These are phyloP conservation scores for Naganishia onofrii DNA, from an alignment of 768 basidiomycete species.

Conservation along the genomic window DNA sequence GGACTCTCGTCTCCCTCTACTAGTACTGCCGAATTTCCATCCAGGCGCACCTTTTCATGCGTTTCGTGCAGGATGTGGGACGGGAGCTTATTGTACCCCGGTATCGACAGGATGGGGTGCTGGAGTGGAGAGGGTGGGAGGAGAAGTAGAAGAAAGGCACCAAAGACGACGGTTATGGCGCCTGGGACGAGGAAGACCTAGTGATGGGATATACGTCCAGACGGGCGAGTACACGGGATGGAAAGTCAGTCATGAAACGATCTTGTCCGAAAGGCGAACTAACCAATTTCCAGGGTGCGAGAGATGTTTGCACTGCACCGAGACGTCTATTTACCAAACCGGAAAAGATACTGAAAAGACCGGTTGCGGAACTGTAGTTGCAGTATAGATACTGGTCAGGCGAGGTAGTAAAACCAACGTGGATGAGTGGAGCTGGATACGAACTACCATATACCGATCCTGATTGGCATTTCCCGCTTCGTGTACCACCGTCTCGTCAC, in stretches of 20 bases:
- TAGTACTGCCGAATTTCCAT: slow-evolving; percentile 33
- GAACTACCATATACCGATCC: slow-evolving; percentile 21
- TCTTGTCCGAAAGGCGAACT: not conserved
- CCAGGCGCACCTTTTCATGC: slow-evolving; percentile 1
- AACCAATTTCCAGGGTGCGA: slow-evolving; percentile 18
- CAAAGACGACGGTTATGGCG: slow-evolving; percentile 43
- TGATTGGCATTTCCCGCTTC: slow-evolving; percentile 40
- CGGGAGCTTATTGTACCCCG: slow-evolving; percentile 12
- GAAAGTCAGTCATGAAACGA: not conserved
- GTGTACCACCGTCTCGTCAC: slow-evolving; percentile 53
- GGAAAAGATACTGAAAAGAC: slow-evolving; percentile 51
- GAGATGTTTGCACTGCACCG: slow-evolving; percentile 4
- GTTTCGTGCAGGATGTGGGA: not conserved
- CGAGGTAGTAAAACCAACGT: slow-evolving; percentile 49
- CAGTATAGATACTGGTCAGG: slow-evolving; percentile 15
- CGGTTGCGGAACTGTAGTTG: slow-evolving; percentile 22
- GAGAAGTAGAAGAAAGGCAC: slow-evolving; percentile 47
- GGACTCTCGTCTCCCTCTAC: slow-evolving; percentile 34
- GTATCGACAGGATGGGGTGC: not conserved
- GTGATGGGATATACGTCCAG: not conserved
- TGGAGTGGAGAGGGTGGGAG: slow-evolving; percentile 40
- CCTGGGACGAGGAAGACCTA: slow-evolving; percentile 47
- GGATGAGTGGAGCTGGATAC: not conserved
- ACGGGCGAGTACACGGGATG: not conserved
- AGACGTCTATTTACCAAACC: slow-evolving; percentile 45